Percentiles rank a stretch among this genome's conserved stretches.
These are phyloP conservation scores for Bruguiera sexangula DNA, from an alignment of 345 rosid genomes.

Conservation along the genomic window DNA sequence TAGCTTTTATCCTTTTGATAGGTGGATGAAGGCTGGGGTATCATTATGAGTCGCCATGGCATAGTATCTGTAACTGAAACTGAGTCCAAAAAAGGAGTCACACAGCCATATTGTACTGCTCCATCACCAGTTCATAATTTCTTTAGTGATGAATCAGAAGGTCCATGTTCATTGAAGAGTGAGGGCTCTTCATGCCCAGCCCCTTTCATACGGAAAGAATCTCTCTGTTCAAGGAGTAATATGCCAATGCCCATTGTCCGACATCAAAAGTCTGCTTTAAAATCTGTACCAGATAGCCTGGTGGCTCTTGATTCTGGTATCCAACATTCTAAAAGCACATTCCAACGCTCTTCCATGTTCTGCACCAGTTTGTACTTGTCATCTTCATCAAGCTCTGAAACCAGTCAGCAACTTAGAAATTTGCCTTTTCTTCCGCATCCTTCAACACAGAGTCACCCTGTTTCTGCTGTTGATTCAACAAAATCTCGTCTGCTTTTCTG, in stretches of 20 bases:
- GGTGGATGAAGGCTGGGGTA: conserved; percentile 3
- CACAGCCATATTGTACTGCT: conserved; percentile 7
- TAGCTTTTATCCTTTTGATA: background rate
- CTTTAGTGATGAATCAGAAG: conserved; percentile 28
- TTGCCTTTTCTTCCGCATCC: conserved; percentile 85
- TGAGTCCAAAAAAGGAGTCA: conserved; percentile 15
- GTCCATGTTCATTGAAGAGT: conserved; percentile 24
- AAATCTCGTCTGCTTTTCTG: conserved; percentile 50
- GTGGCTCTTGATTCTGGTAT: conserved; percentile 38
- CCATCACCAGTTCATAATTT: conserved; percentile 20
- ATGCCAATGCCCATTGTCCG: conserved; percentile 16
- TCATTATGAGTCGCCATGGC: conserved; percentile 14
- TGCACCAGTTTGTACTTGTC: conserved; percentile 75
- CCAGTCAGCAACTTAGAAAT: conserved; percentile 54
- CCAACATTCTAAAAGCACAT: conserved; percentile 37
- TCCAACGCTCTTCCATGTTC: conserved; percentile 71
- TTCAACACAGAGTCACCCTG: conserved; percentile 43
- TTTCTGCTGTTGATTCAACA: conserved; percentile 49
- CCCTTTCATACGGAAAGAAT: conserved; percentile 38
- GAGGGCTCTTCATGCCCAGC: conserved; percentile 34
- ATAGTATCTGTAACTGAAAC: conserved; percentile 11
- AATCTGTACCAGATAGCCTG: conserved; percentile 39
- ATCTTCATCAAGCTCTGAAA: conserved; percentile 69
- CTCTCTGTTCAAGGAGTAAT: conserved; percentile 25
- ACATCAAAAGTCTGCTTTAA: conserved; percentile 18